phyloP scores from a whole-genome alignment of 495 filamentous ascomycete genomes.

The Hypoxylon lienhwacheense region DNA sequence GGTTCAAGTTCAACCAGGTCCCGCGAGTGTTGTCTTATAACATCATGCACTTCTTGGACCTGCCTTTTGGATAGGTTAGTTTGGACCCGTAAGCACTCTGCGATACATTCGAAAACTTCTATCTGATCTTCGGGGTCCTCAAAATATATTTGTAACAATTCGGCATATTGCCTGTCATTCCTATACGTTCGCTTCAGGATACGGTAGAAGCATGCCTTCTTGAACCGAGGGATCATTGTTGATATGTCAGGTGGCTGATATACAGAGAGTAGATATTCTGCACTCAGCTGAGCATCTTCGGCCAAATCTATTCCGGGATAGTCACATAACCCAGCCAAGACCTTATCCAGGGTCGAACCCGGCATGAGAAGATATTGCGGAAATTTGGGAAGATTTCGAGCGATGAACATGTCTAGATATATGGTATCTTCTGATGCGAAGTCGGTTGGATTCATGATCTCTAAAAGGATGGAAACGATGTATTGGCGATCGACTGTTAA shows the following conservation, averaged over 20 bases:
- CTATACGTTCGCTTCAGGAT: constrained; percentile 89
- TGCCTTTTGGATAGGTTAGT: constrained; percentile 74
- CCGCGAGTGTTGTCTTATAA: constrained; percentile 67
- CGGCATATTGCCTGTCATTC: constrained; percentile 75
- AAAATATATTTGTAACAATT: constrained; percentile 78
- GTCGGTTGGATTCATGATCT: constrained; percentile 74
- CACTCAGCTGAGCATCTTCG: constrained; percentile 93
- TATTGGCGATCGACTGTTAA: constrained; percentile 86
- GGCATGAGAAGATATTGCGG: constrained; percentile 92
- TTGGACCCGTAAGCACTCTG: constrained; percentile 74
- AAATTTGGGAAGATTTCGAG: constrained; percentile 93
- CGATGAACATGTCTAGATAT: constrained; percentile 97
- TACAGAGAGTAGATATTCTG: constrained; percentile 89
- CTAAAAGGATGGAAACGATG: constrained; percentile 82
- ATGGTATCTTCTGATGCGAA: constrained; percentile 83
- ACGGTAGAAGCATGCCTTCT: constrained; percentile 84
- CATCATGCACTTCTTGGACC: constrained; percentile 68
- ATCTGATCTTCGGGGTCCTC: constrained; percentile 78
- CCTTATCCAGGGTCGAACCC: constrained; percentile 77
- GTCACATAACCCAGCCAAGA: constrained; percentile 79
- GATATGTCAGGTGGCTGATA: constrained; percentile 86
- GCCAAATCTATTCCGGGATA: constrained; percentile 79
- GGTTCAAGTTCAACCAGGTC: constrained; percentile 74
- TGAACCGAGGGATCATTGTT: constrained; percentile 72
- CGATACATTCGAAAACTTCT: constrained; percentile 74